Conservation (phyloP, 345 rosid species). For the Euphorbia peplus region DNA sequence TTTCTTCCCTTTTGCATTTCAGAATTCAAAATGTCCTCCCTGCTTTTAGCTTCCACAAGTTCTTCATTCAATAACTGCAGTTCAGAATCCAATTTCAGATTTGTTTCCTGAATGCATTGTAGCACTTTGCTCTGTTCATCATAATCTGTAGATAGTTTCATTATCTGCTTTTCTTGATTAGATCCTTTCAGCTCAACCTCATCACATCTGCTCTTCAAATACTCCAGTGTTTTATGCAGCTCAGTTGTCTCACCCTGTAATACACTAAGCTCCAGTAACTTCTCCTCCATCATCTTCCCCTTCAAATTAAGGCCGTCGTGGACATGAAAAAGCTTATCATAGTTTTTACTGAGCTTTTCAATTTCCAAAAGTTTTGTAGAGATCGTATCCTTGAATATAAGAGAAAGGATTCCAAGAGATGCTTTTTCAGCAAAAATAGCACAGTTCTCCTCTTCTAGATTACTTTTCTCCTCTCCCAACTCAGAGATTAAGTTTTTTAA, state of each 20-base stretch:
- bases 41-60: slow-evolving; percentile 41
- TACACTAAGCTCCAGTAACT: slow-evolving; percentile 40
- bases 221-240: slow-evolving; percentile 43
- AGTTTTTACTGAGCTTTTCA: slow-evolving; percentile 35
- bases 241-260: slow-evolving; percentile 39
- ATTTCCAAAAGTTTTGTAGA: slow-evolving; percentile 46
- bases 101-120: slow-evolving; percentile 33
- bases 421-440: slow-evolving; percentile 43
- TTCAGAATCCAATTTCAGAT: slow-evolving; percentile 46
- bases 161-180: slow-evolving; percentile 46
- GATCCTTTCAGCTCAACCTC: slow-evolving; percentile 45
- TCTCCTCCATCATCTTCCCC: slow-evolving; percentile 37
- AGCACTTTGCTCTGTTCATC: slow-evolving; percentile 47
- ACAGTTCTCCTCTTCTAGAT: slow-evolving; percentile 60
- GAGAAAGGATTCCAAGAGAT: slow-evolving; percentile 53
- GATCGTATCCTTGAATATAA: slow-evolving; percentile 47
- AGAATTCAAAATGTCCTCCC: slow-evolving; percentile 48
- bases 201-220: slow-evolving; percentile 54
- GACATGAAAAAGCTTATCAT: slow-evolving; percentile 40
- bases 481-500: slow-evolving; percentile 40
- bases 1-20: slow-evolving; percentile 46
- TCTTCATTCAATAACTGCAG: slow-evolving; percentile 41
- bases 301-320: slow-evolving; percentile 57
- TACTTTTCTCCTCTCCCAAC: slow-evolving; percentile 44
- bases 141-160: slow-evolving; percentile 50